Evolutionary conservation across 2,329 filamentous ascomycete species (phyloP).

Genomic region (Dactylellina parvicollis): DNA sequence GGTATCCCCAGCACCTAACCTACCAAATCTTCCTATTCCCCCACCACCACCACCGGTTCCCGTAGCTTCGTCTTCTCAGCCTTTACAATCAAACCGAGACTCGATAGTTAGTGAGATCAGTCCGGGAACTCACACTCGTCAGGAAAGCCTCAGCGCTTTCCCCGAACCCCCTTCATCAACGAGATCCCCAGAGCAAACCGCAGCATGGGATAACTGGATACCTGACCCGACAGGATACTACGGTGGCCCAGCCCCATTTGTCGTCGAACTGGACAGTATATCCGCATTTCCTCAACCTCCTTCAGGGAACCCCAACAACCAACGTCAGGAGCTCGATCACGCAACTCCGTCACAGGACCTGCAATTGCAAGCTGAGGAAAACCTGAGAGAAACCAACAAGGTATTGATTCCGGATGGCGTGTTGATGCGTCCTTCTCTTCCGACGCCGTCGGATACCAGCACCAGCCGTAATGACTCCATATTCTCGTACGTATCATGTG

Average conservation of each 20-base stretch:
- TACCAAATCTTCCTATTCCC: slow-evolving; percentile 35
- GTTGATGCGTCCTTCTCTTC: not conserved
- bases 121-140: not conserved
- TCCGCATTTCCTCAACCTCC: slow-evolving; percentile 19
- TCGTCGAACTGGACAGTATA: slow-evolving; percentile 39
- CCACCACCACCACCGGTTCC: slow-evolving; percentile 29
- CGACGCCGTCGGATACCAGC: slow-evolving; percentile 20
- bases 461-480: slow-evolving; percentile 23
- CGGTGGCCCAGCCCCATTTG: slow-evolving; percentile 24
- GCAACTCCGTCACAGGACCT: slow-evolving; percentile 9
- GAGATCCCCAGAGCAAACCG: slow-evolving; percentile 9
- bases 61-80: not conserved
- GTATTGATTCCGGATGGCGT: slow-evolving; percentile 35
- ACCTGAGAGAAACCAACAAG: slow-evolving; percentile 30
- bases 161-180: slow-evolving; percentile 28
- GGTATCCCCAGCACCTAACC: slow-evolving; percentile 14
- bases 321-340: slow-evolving; percentile 29
- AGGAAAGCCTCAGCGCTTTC: slow-evolving; percentile 30
- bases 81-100: slow-evolving; percentile 1
- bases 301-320: not conserved
- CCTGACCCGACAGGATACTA: slow-evolving; percentile 40
- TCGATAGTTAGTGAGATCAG: not conserved
- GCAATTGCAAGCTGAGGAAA: slow-evolving; percentile 24
- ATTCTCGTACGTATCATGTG: slow-evolving; percentile 25
- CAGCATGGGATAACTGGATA: slow-evolving; percentile 23